Conservation (phyloP, 768 basidiomycete species). For the Artomyces pyxidatus region DNA sequence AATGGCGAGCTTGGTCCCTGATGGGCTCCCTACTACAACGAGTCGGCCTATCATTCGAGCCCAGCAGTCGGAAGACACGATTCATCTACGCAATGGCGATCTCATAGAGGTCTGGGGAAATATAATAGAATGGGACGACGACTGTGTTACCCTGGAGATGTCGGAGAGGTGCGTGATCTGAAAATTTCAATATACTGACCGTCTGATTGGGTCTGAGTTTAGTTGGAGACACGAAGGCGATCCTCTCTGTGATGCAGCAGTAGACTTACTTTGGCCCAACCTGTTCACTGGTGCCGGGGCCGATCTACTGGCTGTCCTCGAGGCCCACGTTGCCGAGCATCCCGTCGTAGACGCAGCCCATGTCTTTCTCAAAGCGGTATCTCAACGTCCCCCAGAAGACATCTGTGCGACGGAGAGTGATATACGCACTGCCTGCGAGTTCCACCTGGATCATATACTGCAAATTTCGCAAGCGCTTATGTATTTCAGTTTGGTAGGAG, state of each 20-base stretch:
- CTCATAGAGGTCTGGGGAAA: background rate
- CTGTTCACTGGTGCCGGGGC: constrained; percentile 14
- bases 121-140: background rate
- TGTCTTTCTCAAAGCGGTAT: constrained; percentile 11
- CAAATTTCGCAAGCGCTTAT: constrained; percentile 28
- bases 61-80: background rate
- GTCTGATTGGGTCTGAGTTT: background rate
- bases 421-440: constrained; percentile 17
- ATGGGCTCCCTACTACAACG: too few relatives aligned
- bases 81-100: background rate
- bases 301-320: constrained; percentile 13
- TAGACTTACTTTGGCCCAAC: constrained; percentile 9
- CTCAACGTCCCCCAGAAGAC: constrained; percentile 12
- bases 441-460: constrained; percentile 26
- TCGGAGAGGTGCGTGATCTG: background rate
- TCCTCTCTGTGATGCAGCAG: constrained; percentile 14
- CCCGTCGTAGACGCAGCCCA: background rate
- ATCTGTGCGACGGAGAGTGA: constrained; percentile 17
- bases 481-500: constrained; percentile 29
- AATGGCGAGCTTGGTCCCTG: too few relatives aligned
- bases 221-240: constrained; percentile 18
- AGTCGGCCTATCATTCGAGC: too few relatives aligned
- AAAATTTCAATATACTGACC: background rate
- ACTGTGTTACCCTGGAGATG: background rate
- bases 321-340: background rate